Evolutionary conservation across 441 rosid species (phyloP).

Genomic region (Cnidoscolus chayamansa): DNA sequence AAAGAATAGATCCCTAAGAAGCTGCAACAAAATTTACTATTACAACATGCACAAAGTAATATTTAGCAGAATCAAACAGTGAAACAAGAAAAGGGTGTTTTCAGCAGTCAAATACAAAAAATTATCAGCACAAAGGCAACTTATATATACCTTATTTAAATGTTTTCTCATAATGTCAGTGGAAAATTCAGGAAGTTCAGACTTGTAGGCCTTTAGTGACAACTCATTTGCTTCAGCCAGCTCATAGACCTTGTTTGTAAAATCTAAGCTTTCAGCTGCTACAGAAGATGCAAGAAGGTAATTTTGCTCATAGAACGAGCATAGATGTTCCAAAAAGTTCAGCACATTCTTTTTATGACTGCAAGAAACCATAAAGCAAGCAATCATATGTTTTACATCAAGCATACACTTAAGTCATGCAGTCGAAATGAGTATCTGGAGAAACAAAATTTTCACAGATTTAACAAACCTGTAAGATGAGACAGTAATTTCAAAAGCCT

Average conservation of each 20-base stretch:
- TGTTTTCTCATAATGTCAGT: constrained; percentile 41
- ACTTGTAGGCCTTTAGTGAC: constrained; percentile 54
- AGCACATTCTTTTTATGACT: constrained; percentile 74
- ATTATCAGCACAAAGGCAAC: constrained; percentile 7
- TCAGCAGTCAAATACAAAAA: constrained; percentile 7
- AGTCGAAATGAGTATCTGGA: not conserved
- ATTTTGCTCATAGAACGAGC: constrained; percentile 67
- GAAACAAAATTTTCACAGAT: constrained; percentile 1
- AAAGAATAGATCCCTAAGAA: not conserved
- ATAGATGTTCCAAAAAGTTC: constrained; percentile 71
- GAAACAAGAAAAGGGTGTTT: not conserved
- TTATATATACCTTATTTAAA: constrained; percentile 56
- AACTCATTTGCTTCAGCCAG: constrained; percentile 72
- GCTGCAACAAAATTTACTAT: not conserved
- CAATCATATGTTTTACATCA: constrained; percentile 19
- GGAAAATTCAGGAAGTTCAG: constrained; percentile 48
- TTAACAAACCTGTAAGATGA: constrained; percentile 69
- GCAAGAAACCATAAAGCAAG: constrained; percentile 37
- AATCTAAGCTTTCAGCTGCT: constrained; percentile 43
- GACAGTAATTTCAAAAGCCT: constrained; percentile 63
- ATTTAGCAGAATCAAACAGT: not conserved
- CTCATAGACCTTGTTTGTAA: constrained; percentile 63
- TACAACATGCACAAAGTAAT: constrained; percentile 7
- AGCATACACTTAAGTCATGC: not conserved
- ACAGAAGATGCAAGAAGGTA: constrained; percentile 51